These are phyloP conservation scores for Pleurotus cornucopiae DNA, from an alignment of 768 basidiomycete species.

Conservation along the genomic window DNA sequence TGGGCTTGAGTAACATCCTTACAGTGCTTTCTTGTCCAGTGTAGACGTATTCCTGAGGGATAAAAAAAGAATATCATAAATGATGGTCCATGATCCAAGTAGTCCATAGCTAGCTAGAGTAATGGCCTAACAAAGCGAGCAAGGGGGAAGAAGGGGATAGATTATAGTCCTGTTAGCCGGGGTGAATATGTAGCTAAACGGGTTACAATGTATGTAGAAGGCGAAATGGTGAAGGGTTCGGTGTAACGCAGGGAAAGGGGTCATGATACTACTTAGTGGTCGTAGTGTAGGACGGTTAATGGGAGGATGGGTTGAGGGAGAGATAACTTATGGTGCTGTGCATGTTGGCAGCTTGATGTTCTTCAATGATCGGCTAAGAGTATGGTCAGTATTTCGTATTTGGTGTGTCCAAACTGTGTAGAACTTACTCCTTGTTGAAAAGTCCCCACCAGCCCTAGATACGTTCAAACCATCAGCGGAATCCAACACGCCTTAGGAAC, in stretches of 20 bases:
- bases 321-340: conserved; percentile 25
- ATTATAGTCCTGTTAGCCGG: neutral
- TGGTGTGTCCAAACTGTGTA: neutral
- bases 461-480: conserved; percentile 4
- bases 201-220: too few species aligned
- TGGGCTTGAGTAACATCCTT: too few species aligned
- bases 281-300: neutral
- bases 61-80: too few species aligned
- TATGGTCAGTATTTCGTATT: neutral
- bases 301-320: neutral
- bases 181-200: too few species aligned
- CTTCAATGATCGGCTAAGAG: conserved; percentile 64
- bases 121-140: neutral
- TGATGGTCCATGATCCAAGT: conserved; percentile 6
- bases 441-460: conserved; percentile 44
- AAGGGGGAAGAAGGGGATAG: neutral
- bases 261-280: neutral
- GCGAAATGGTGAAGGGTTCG: too few species aligned
- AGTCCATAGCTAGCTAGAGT: conserved; percentile 3
- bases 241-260: neutral
- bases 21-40: too few species aligned
- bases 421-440: conserved; percentile 37
- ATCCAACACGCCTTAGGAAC: neutral
- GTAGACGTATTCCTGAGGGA: too few species aligned
- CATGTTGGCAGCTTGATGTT: conserved; percentile 65